Conservation (phyloP, 2,329 filamentous ascomycete species). For the Xylaria sp. region DNA sequence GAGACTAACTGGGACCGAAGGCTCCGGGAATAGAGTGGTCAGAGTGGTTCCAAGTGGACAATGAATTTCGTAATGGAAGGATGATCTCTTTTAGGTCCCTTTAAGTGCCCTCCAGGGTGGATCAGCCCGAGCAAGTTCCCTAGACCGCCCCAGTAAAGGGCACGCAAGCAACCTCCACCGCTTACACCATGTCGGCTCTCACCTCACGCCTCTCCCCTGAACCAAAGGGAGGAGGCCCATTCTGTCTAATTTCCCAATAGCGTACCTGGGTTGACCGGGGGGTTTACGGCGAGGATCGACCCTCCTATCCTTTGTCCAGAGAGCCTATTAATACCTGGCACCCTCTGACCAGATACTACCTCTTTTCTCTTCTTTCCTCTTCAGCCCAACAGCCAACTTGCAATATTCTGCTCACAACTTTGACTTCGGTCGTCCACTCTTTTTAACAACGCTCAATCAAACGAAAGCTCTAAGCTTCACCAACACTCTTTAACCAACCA, state of each 20-base stretch:
- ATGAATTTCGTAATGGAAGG: conserved; percentile 26
- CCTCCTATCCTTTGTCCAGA: conserved; percentile 47
- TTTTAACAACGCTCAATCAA: conserved; percentile 46
- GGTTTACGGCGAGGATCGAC: conserved; percentile 33
- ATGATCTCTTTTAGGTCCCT: conserved; percentile 23
- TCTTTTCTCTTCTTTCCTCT: conserved; percentile 44
- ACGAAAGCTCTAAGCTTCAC: conserved; percentile 46
- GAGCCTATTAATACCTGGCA: conserved; percentile 60
- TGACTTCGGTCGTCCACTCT: conserved; percentile 71
- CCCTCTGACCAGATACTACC: conserved; percentile 47
- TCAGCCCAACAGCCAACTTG: conserved; percentile 60
- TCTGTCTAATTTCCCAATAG: conserved; percentile 50
- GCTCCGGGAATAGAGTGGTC: neutral
- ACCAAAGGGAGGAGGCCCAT: conserved; percentile 33
- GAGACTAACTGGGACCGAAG: conserved; percentile 2
- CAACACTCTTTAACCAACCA: conserved; percentile 46
- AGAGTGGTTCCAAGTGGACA: conserved; percentile 8
- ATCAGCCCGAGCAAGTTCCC: conserved; percentile 24
- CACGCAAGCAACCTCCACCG: conserved; percentile 36
- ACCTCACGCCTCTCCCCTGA: conserved; percentile 28
- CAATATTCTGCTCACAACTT: conserved; percentile 54
- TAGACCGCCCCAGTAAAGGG: conserved; percentile 24
- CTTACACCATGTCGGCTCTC: conserved; percentile 22
- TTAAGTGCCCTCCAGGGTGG: conserved; percentile 25
- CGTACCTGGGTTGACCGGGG: conserved; percentile 19